Evolutionary conservation across 2,329 filamentous ascomycete species (phyloP), one percentile per base, ranked within the genome.

Genomic region (Colletotrichum orbiculare): DNA sequence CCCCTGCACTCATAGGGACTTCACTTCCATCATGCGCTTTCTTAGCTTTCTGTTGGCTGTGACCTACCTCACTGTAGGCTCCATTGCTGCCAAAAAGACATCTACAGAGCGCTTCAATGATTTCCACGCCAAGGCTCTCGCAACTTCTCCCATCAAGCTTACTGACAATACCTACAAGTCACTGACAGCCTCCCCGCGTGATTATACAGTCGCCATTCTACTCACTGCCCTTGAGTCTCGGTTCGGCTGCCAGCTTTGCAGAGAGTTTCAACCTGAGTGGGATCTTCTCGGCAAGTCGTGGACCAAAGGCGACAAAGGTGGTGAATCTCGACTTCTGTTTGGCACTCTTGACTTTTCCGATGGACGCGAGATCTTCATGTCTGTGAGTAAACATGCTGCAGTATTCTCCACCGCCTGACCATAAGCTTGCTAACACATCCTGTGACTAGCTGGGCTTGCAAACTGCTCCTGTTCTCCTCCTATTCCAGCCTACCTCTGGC

Each of bases 191-290:
- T 80, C 87, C 1, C 93, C 94, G 11, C 89, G 96, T 70, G 92
- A 99, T 79, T 97, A 97, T 77, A 89, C 89, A 43, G 86, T 91
- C 35, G 90, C 89, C 2, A 86, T 99, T 3, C 86, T 99, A 12
- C 82, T 99, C 69, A 99, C 96, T 1, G 96, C 96, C 42, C 80
- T 94, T 73, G 94, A 97, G 70, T 74, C 89, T 38, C 88, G 93
- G 64, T 97, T 92, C 75, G 92, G 91, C 66, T 99, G 96, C 77
- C 83, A 89, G 69, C 83, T 98, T 53, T 99, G 96, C 78, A 87
- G 89, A 56, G 93, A 97, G 57, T 97, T 99, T 77, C 92, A 97
- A 77, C 91, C 94, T 2, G 96, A 99, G 79, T 99, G 94, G 91
- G 92, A 96, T 60, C 78, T 98, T 58, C 81, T 99, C 59, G 88